Evolutionary conservation across 352 stramenopile genomes (phyloP).

Genomic region (Discostella stelligera): DNA sequence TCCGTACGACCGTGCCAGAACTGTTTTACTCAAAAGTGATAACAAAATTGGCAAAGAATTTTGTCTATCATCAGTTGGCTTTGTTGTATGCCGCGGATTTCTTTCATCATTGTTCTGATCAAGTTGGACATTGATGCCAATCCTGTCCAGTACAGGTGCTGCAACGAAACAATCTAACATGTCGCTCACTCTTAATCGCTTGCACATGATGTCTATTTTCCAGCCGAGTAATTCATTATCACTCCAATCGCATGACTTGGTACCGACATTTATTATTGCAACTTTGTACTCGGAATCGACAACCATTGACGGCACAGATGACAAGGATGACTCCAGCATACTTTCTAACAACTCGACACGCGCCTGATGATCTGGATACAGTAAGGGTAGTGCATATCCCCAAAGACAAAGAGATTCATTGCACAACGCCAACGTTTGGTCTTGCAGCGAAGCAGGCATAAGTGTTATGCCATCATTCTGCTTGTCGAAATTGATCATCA

Average conservation of each 20-base stretch:
- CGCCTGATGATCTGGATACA: conserved; percentile 56
- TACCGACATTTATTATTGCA: neutral
- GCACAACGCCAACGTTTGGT: conserved; percentile 51
- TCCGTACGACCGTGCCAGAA: conserved; percentile 10
- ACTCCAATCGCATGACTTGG: conserved; percentile 33
- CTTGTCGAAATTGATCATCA: conserved; percentile 25
- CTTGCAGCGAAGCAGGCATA: conserved; percentile 3
- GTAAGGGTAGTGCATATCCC: conserved; percentile 63
- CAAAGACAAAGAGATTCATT: conserved; percentile 65
- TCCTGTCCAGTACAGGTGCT: conserved; percentile 36
- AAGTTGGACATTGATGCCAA: neutral
- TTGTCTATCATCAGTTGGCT: conserved; percentile 6
- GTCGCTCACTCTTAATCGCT: conserved; percentile 70
- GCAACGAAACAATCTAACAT: conserved; percentile 68
- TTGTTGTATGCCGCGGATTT: neutral
- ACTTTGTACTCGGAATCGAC: neutral
- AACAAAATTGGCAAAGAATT: conserved; percentile 42
- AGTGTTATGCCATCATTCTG: neutral
- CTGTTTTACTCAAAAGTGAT: conserved; percentile 31
- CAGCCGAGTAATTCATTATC: conserved; percentile 35
- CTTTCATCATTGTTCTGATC: neutral
- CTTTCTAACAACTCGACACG: conserved; percentile 55
- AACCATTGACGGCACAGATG: neutral
- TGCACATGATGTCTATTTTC: conserved; percentile 71
- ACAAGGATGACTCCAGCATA: conserved; percentile 21